phyloP scores from a whole-genome alignment of 192 early-diverging fungal genomes.

The Coemansia sp. region DNA sequence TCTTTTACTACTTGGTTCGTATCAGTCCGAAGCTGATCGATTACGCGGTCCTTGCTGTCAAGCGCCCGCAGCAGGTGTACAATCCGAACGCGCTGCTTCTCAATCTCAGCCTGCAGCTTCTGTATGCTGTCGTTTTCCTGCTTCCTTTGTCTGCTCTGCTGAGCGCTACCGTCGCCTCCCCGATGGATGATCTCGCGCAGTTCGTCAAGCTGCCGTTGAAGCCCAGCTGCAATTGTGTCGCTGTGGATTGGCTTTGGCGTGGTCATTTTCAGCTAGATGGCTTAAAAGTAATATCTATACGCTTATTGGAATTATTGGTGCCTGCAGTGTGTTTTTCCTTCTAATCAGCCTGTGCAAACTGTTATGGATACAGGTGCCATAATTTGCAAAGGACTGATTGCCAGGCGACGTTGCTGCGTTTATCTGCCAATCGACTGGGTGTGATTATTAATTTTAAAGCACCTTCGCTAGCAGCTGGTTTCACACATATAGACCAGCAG shows the following conservation, averaged over 20 bases:
- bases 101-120: conserved; percentile 21
- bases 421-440: neutral
- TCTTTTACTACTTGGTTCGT: neutral
- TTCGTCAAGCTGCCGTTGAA: conserved; percentile 44
- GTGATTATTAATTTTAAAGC: neutral
- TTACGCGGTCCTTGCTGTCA: conserved; percentile 25
- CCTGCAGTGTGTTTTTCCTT: neutral
- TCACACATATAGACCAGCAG: conserved; percentile 2
- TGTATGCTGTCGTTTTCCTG: neutral
- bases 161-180: neutral
- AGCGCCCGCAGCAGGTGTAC: conserved; percentile 40
- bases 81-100: conserved; percentile 32
- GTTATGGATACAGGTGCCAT: conserved; percentile 1
- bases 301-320: no score
- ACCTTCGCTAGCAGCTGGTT: conserved; percentile 7
- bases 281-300: neutral
- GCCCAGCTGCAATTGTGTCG: conserved; percentile 19
- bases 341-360: neutral
- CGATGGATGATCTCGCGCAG: conserved; percentile 21
- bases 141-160: neutral
- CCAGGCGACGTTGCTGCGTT: neutral
- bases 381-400: neutral
- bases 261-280: neutral
- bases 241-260: conserved; percentile 1
- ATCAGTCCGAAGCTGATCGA: conserved; percentile 14